phyloP scores from a whole-genome alignment of 2,329 filamentous ascomycete species.

The Arthrobotrys megalospora region DNA sequence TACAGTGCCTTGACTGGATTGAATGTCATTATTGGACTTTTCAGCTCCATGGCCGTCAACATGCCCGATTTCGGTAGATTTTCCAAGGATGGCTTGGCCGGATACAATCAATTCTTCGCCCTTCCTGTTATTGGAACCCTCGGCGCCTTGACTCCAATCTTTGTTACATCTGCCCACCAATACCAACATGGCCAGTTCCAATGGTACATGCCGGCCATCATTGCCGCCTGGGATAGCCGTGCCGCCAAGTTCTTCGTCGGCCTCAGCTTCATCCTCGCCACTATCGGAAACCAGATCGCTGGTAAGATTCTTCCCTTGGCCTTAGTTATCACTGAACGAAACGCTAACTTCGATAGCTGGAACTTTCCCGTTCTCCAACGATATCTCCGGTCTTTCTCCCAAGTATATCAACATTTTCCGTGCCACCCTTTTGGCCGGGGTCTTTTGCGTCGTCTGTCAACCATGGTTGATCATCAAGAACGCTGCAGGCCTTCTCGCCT shows the following conservation, averaged over 20 bases:
- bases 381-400: conserved; percentile 72
- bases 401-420: conserved; percentile 72
- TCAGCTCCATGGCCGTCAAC: conserved; percentile 71
- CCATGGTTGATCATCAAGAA: conserved; percentile 70
- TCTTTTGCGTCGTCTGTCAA: conserved; percentile 68
- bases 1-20: conserved; percentile 69
- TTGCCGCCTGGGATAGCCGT: conserved; percentile 69
- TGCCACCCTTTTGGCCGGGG: conserved; percentile 69
- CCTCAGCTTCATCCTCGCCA: conserved; percentile 68
- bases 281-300: conserved; percentile 69
- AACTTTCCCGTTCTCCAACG: conserved; percentile 72
- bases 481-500: conserved; percentile 68
- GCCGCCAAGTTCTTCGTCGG: conserved; percentile 69
- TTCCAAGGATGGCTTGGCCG: conserved; percentile 68
- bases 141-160: conserved; percentile 70
- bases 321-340: background rate
- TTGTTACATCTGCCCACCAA: conserved; percentile 70
- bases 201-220: conserved; percentile 71
- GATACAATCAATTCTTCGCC: conserved; percentile 70
- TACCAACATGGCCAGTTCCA: conserved; percentile 69
- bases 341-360: conserved; percentile 71
- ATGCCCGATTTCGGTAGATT: conserved; percentile 70
- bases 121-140: conserved; percentile 71
- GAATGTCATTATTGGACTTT: conserved; percentile 71
- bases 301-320: conserved; percentile 63